Conservation (phyloP, 495 filamentous ascomycete species). For the Pseudoneurospora amorphoporcata region DNA sequence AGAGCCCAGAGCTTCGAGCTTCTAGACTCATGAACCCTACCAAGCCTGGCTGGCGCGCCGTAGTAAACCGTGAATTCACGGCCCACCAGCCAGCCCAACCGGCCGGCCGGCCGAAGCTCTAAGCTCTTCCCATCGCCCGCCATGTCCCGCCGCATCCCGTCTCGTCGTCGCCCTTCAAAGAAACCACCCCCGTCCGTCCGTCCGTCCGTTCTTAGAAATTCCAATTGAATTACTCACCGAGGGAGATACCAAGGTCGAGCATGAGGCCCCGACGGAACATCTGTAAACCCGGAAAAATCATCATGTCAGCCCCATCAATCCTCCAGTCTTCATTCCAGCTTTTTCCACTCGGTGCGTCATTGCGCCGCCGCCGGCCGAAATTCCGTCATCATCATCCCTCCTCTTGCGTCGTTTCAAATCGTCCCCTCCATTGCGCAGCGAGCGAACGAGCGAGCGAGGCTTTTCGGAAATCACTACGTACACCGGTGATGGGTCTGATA, state of each 20-base stretch:
- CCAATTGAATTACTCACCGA: constrained; percentile 24
- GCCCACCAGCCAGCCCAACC: neutral
- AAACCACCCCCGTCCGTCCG: neutral
- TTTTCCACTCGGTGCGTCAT: neutral
- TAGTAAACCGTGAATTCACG: neutral
- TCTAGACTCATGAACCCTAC: neutral
- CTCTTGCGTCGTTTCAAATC: neutral
- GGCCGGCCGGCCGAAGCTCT: neutral
- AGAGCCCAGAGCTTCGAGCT: neutral
- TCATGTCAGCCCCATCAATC: neutral
- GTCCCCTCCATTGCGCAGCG: neutral
- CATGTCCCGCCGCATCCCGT: neutral
- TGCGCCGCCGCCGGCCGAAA: neutral
- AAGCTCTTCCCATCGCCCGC: neutral
- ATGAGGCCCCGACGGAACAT: constrained; percentile 43
- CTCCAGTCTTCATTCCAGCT: constrained; percentile 4
- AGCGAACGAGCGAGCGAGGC: neutral
- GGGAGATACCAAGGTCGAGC: constrained; percentile 31
- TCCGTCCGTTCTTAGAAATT: neutral
- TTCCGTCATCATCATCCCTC: neutral
- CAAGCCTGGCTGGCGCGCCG: neutral
- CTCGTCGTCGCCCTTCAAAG: neutral
- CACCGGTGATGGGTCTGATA: constrained; percentile 21
- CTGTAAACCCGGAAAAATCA: constrained; percentile 12
- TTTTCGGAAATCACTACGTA: constrained; percentile 7